phyloP scores from a whole-genome alignment of 2,329 filamentous ascomycete genomes.

The Ophiostoma piceae region DNA sequence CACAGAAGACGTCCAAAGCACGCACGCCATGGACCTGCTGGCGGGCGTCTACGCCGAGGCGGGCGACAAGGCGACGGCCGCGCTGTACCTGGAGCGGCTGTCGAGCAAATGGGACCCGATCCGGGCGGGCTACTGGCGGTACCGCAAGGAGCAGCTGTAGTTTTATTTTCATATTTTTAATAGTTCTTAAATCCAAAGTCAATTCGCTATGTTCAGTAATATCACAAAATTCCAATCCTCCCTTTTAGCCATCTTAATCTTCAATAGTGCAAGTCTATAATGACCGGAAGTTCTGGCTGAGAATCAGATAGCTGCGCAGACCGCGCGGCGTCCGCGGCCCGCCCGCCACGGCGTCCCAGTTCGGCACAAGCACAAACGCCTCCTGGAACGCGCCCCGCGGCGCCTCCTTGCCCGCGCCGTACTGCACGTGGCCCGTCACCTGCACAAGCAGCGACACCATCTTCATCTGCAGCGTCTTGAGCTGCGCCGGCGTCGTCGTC shows the following conservation, averaged over 20 bases:
- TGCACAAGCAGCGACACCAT: slow-evolving; percentile 64
- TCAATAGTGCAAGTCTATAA: neutral
- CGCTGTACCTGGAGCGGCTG: slow-evolving; percentile 64
- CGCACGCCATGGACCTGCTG: slow-evolving; percentile 65
- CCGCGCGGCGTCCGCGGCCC: slow-evolving; percentile 49
- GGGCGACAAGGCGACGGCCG: slow-evolving; percentile 57
- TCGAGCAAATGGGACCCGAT: slow-evolving; percentile 87
- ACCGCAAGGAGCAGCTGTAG: slow-evolving; percentile 49
- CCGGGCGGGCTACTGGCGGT: slow-evolving; percentile 88
- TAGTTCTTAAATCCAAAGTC: neutral
- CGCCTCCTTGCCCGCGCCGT: slow-evolving; percentile 58
- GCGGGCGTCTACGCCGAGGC: slow-evolving; percentile 61
- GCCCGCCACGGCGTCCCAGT: slow-evolving; percentile 51
- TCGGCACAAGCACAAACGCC: slow-evolving; percentile 74
- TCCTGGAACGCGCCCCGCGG: slow-evolving; percentile 70
- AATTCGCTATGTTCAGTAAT: neutral
- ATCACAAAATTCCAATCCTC: neutral
- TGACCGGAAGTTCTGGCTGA: slow-evolving; percentile 56
- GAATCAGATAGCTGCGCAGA: slow-evolving; percentile 58
- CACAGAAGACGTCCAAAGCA: slow-evolving; percentile 52
- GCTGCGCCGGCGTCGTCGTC: slow-evolving; percentile 34
- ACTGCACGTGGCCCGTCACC: slow-evolving; percentile 66
- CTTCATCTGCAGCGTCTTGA: slow-evolving; percentile 47
- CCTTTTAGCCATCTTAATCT: too few relatives aligned
- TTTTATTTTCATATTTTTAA: neutral